These are phyloP conservation scores for Vigna hirtella DNA, from an alignment of 306 rosid genomes.

Conservation along the genomic window DNA sequence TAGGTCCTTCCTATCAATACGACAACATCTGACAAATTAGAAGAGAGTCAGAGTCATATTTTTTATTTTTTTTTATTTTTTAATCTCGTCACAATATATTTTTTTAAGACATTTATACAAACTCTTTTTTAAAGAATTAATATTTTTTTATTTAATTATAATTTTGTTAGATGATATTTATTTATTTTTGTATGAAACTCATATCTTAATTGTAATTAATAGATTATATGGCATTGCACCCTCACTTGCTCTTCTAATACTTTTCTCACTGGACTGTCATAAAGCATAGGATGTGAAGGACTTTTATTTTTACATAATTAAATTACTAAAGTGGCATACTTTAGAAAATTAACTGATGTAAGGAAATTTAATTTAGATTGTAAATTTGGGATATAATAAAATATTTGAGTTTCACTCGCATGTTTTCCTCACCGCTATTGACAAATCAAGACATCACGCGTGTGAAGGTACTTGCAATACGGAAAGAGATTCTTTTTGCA, in stretches of 20 bases:
- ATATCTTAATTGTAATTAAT: no score
- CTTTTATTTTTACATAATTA: no score
- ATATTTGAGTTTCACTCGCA: background rate
- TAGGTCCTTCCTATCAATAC: constrained; percentile 33
- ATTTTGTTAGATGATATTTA: no score
- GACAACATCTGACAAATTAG: constrained; percentile 35
- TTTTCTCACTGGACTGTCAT: background rate
- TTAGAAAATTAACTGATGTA: background rate
- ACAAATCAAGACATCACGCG: background rate
- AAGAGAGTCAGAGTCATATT: no score
- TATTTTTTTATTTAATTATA: no score
- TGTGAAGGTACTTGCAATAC: background rate
- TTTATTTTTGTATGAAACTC: no score
- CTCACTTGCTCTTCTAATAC: background rate
- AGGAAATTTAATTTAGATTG: background rate
- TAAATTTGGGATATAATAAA: background rate
- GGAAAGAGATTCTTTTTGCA: background rate
- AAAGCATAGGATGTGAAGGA: no score
- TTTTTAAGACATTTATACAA: no score
- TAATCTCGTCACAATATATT: no score
- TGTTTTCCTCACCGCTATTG: background rate
- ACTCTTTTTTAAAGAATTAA: no score
- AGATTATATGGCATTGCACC: background rate
- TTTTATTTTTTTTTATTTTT: no score
- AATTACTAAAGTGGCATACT: no score